Evolutionary conservation across 768 basidiomycete genomes (phyloP).

Genomic region (Crassisporium funariophilum): DNA sequence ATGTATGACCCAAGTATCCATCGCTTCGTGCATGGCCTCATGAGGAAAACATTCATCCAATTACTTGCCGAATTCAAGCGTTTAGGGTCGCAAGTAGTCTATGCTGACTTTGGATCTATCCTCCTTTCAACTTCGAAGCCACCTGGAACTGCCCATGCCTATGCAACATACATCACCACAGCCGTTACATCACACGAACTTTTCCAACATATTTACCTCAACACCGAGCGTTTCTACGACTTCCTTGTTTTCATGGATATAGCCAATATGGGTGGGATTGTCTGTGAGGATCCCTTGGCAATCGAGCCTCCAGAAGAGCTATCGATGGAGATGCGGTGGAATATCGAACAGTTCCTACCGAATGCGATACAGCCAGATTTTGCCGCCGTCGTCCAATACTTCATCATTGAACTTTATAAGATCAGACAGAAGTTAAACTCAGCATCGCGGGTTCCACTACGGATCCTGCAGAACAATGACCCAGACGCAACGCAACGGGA

Average conservation of each 20-base stretch:
- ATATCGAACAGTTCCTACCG: constrained; percentile 88
- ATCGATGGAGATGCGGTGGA: constrained; percentile 86
- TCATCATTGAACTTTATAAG: constrained; percentile 83
- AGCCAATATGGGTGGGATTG: constrained; percentile 87
- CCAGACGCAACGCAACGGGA: constrained; percentile 70
- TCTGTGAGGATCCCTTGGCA: constrained; percentile 79
- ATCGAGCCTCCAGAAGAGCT: constrained; percentile 70
- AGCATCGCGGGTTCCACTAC: constrained; percentile 66
- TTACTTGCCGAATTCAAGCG: constrained; percentile 95
- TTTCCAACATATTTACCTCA: constrained; percentile 89
- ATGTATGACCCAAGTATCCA: constrained; percentile 94
- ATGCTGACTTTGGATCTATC: constrained; percentile 91
- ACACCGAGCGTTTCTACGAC: constrained; percentile 89
- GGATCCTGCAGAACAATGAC: constrained; percentile 62
- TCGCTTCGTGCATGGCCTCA: constrained; percentile 90
- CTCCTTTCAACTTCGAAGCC: constrained; percentile 94
- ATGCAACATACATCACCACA: constrained; percentile 91
- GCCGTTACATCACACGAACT: constrained; percentile 94
- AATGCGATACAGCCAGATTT: constrained; percentile 81
- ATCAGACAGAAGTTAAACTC: constrained; percentile 66
- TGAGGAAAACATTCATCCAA: constrained; percentile 98
- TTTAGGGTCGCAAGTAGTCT: constrained; percentile 89
- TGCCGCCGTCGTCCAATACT: constrained; percentile 69
- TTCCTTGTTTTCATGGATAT: constrained; percentile 95
- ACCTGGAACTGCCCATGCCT: constrained; percentile 92